A percentile compares a stretch with the other conserved stretches of the same genome.
phyloP scores from a whole-genome alignment of 140 eudicot genomes.

The Cichorium intybus region DNA sequence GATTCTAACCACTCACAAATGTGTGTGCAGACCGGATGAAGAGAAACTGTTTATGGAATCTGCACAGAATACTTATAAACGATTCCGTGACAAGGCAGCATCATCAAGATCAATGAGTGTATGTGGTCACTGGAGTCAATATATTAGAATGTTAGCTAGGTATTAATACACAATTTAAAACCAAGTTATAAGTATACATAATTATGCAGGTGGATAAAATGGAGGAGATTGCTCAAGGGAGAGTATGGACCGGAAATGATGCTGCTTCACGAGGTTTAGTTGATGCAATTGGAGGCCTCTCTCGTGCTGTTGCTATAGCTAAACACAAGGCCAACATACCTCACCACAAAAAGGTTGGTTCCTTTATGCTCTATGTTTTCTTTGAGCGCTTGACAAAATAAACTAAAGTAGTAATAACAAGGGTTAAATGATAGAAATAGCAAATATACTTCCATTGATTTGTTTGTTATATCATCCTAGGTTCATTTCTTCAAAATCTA shows the following conservation, averaged over 20 bases:
- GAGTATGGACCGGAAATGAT: no score
- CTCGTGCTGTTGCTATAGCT: constrained; percentile 86
- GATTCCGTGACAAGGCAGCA: constrained; percentile 81
- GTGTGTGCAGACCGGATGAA: constrained; percentile 67
- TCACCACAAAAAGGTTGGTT: constrained; percentile 51
- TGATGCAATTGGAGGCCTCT: constrained; percentile 81
- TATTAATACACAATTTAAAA: neutral
- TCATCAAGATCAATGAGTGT: constrained; percentile 85
- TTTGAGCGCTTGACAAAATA: no score
- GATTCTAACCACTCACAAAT: neutral
- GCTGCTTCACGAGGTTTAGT: no score
- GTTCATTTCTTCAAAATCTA: no score
- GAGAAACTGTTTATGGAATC: constrained; percentile 71
- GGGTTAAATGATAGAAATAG: no score
- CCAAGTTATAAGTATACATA: no score
- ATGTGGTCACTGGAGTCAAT: constrained; percentile 12
- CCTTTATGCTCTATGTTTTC: no score
- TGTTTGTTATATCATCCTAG: no score
- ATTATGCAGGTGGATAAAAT: constrained; percentile 73
- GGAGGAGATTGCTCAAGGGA: constrained; percentile 99
- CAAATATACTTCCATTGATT: no score
- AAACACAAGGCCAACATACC: constrained; percentile 84
- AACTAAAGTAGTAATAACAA: no score
- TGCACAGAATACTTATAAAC: constrained; percentile 56
- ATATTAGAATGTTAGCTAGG: neutral